Base-by-base conservation (phyloP, 2,329 filamentous ascomycete species). In the Aspergillus luchuensis region DNA sequence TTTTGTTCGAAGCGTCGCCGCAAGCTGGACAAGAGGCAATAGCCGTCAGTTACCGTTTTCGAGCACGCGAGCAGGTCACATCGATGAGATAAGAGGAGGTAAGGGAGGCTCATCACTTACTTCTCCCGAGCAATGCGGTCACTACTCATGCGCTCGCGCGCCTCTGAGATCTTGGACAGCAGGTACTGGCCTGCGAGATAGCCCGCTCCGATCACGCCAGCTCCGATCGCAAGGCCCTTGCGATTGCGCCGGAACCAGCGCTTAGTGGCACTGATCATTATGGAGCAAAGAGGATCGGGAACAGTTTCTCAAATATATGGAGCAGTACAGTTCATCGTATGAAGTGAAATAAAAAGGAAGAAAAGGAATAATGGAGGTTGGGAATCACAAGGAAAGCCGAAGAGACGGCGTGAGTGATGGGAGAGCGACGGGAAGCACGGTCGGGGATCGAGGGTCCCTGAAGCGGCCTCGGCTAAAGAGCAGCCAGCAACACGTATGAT, bases 1-100 rank as follows among this genome's bases (percentile, higher is more conserved):
- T 99, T 99, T 79, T 99, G 95, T 77, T 98, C 92, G 79, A 99
- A 99, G 72, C 95, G 91, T 61, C 95, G 90, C 55, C 93, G 92
- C 63, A 99, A 86, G 78, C 94, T 98, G 70, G 21, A 38, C 28
- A 33, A 50, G 43, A 23, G n/a, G 25, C 23, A n/a, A 45, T 30
- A n/a, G 33, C n/a, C 15, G 65, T 65, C 59, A 64, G 59, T 55
- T 33, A 55, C 56, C 36, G 41, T 58, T 21, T 23, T 30, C 50
- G 49, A 63, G 56, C 59, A 66, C 59, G 48, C 61, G 59, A 65
- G 55, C 56, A 56, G 10, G 45, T 60, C 19, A 45, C 39, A 11
- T 33, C 38, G 47, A 8, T 19, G 41, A 58, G 39, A 50, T 58
- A 17, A 47, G 39, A 15, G 25, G 39, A 25, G 10, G 23, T 25